Evolutionary conservation across 768 basidiomycete species (phyloP).

Genomic region (Tricholoma sp.): DNA sequence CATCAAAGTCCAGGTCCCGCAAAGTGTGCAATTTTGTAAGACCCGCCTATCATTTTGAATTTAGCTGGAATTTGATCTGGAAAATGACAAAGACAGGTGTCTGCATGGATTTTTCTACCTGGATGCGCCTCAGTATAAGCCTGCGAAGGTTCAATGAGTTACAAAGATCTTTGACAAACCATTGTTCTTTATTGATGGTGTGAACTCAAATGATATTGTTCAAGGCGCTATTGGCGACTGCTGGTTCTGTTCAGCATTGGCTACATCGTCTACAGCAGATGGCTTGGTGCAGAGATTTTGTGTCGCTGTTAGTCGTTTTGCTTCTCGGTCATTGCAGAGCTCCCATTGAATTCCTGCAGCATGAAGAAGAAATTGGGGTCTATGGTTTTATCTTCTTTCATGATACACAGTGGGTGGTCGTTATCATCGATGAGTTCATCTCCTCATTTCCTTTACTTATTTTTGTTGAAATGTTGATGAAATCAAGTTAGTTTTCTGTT

Average conservation of each 20-base stretch:
- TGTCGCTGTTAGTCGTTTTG: conserved; percentile 34
- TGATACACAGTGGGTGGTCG: conserved; percentile 44
- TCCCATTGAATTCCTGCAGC: conserved; percentile 20
- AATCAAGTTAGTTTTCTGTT: conserved; percentile 35
- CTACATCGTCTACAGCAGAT: conserved; percentile 39
- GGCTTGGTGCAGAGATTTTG: conserved; percentile 49
- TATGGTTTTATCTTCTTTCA: conserved; percentile 56
- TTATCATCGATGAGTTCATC: conserved; percentile 54
- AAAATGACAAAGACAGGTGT: too few relatives aligned
- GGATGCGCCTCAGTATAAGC: conserved; percentile 12
- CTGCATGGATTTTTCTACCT: conserved; percentile 29
- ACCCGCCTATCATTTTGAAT: too few relatives aligned
- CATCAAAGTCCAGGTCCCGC: too few relatives aligned
- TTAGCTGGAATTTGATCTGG: too few relatives aligned
- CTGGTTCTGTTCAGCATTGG: conserved; percentile 49
- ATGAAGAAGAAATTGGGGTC: conserved; percentile 46
- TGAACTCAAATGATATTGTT: conserved; percentile 38
- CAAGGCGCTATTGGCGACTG: conserved; percentile 49
- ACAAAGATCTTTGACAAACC: conserved; percentile 48
- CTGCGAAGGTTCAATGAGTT: conserved; percentile 42
- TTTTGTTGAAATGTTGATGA: not conserved
- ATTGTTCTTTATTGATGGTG: conserved; percentile 41
- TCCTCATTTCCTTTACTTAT: conserved; percentile 19
- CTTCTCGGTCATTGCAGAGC: not conserved
- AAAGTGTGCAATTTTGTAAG: too few relatives aligned